Base-by-base conservation (phyloP, 2,329 filamentous ascomycete species). In the Penicillium verrucosum region DNA sequence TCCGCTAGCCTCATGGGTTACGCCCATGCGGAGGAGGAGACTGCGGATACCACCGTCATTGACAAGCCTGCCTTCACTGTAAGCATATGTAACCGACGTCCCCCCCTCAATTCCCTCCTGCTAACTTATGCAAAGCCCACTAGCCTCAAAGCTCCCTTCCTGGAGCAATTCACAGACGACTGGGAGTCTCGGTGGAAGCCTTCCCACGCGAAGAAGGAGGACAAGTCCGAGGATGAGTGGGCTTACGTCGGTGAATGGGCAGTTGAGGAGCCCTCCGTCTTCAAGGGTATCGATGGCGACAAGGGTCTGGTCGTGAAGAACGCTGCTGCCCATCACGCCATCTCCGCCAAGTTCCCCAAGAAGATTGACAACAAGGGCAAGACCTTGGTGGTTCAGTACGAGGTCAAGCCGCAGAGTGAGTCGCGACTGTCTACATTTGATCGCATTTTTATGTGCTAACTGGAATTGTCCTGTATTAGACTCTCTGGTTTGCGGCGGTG, bases 241-340 rank as follows among this genome's bases (percentile, higher is more conserved):
- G 92, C 92, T 54, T 99, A 96, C 76, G 86, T 97, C 63, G 94
- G 94, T 77, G 90, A 92, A 77, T 99, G 94, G 94, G 80, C 91
- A 49, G 94, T 97, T 60, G 94, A 99, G 82, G 94, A 97, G 84
- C 94, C 94, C 52, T 80, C 80, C 60, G 86, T 94, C 71, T 88
- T 89, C 77, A 95, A 94, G 82, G 94, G 92, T 69, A 94, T 97
- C 68, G 88, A 92, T 70, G 92, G 90, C 63, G 93, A 97, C 80
- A 95, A 95, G 82, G 94, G 93, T 78, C 86, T 99, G 68, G 93
- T 99, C 62, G 86, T 97, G 78, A 99, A 99, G 88, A 96, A 97
- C 81, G 85, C 90, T 65, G 94, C 94, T 66, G 94, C 94, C 69
- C 94, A 99, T 81, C 94, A 99, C 80, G 94, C 94, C 81, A 99